Percentiles rank a stretch among this genome's conserved stretches.
Evolutionary conservation across 306 rosid species (phyloP).

Genomic region (Quercus alba): DNA sequence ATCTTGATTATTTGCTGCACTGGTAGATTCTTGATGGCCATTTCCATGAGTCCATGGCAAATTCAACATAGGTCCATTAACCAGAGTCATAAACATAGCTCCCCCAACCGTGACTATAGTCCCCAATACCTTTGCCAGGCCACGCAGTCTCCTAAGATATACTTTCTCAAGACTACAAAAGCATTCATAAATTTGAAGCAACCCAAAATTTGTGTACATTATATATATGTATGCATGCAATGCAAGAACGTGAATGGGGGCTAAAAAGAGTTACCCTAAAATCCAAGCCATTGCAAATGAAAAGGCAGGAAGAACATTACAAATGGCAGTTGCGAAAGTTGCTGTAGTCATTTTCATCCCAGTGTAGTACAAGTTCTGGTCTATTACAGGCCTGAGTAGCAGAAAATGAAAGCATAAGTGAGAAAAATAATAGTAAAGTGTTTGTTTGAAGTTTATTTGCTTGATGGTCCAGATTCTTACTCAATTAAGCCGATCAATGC

Average conservation of each 20-base stretch:
- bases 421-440: background rate
- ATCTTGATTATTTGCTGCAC: conserved; percentile 23
- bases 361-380: conserved; percentile 50
- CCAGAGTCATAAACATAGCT: no score
- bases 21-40: conserved; percentile 15
- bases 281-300: no score
- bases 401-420: background rate
- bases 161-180: no score
- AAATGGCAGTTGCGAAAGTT: conserved; percentile 3
- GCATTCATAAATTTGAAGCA: no score
- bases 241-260: no score
- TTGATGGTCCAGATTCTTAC: conserved; percentile 16
- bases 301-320: conserved; percentile 36
- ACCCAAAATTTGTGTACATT: no score
- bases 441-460: background rate
- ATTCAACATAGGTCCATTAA: background rate
- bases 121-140: no score
- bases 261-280: no score
- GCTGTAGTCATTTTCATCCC: conserved; percentile 42
- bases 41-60: conserved; percentile 34
- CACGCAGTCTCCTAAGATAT: no score
- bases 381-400: conserved; percentile 49
- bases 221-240: no score
- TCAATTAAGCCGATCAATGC: conserved; percentile 36
- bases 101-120: no score